These are phyloP conservation scores for Suillus paluster DNA, from an alignment of 768 basidiomycete genomes.

Conservation along the genomic window DNA sequence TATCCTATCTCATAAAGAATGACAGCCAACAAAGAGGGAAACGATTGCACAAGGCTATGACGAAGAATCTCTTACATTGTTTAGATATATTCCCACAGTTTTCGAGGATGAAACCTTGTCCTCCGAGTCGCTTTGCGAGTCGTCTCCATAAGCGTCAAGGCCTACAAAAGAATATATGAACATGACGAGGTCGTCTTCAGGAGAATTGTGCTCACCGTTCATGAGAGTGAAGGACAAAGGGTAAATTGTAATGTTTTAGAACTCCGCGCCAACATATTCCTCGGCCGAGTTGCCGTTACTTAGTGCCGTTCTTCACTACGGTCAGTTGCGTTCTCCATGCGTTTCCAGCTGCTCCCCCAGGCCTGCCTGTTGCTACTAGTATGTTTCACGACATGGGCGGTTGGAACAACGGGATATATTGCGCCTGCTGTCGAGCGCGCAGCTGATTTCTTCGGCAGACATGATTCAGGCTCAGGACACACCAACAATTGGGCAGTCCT, in stretches of 20 bases:
- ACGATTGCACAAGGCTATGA: slow-evolving; percentile 42
- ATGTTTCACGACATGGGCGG: slow-evolving; percentile 41
- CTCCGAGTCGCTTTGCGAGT: slow-evolving; percentile 64
- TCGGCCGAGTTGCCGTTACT: slow-evolving; percentile 34
- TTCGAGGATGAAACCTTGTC: slow-evolving; percentile 39
- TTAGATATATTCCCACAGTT: slow-evolving; percentile 12
- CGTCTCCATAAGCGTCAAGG: slow-evolving; percentile 66
- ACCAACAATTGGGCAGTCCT: slow-evolving; percentile 99
- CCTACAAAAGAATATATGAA: slow-evolving; percentile 41
- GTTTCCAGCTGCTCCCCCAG: slow-evolving; percentile 25
- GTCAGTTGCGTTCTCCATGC: slow-evolving; percentile 20
- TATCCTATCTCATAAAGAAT: slow-evolving; percentile 71
- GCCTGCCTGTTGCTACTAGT: slow-evolving; percentile 33
- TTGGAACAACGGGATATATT: slow-evolving; percentile 27
- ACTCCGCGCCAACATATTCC: slow-evolving; percentile 22
- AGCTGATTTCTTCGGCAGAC: slow-evolving; percentile 50
- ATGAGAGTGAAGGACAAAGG: slow-evolving; percentile 23
- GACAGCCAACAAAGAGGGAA: slow-evolving; percentile 70
- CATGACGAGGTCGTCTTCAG: slow-evolving; percentile 1
- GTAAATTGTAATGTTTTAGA: slow-evolving; percentile 19
- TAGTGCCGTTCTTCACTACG: background rate
- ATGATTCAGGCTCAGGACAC: slow-evolving; percentile 51
- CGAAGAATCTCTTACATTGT: slow-evolving; percentile 67
- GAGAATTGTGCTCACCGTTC: slow-evolving; percentile 30
- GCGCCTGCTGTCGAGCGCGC: slow-evolving; percentile 38